These are phyloP conservation scores for Aspergillus japonicus DNA, from an alignment of 2,329 filamentous ascomycete species.

Conservation along the genomic window DNA sequence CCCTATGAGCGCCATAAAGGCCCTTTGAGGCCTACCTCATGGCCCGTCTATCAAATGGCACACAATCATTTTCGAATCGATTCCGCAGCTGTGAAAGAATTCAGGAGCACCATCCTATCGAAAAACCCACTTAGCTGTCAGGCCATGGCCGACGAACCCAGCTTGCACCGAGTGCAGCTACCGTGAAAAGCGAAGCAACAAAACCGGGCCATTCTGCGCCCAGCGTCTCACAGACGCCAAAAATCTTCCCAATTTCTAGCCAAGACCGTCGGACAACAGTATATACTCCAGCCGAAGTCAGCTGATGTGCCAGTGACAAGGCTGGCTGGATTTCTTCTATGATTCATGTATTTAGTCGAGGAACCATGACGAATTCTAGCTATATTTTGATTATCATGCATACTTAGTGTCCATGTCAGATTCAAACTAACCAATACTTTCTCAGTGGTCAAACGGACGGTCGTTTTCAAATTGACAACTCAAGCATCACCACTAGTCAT, in stretches of 20 bases:
- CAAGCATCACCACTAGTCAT: not conserved
- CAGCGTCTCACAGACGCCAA: not conserved
- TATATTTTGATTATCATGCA: not conserved
- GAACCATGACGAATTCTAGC: not conserved
- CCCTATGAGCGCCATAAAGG: not conserved
- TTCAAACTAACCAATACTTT: not conserved
- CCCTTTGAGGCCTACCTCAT: not conserved
- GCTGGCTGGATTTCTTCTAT: not conserved
- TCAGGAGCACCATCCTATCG: too few species aligned
- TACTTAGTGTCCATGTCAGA: not conserved
- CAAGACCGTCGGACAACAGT: not conserved
- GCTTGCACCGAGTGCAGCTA: too few species aligned
- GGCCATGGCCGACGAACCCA: too few species aligned
- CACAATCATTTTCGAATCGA: not conserved
- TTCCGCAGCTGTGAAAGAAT: too few species aligned
- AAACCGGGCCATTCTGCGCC: not conserved
- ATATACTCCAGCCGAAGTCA: not conserved
- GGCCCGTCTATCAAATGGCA: not conserved
- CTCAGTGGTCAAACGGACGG: not conserved
- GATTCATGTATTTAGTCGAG: conserved; percentile 4
- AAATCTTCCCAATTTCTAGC: not conserved
- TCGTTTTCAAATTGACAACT: not conserved
- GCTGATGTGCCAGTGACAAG: not conserved
- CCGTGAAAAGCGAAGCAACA: not conserved
- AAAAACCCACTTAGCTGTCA: too few species aligned